A percentile compares a stretch with the other conserved stretches of the same genome.
Conservation (phyloP, 2,329 filamentous ascomycete species). For the Podosphaera leucotricha region DNA sequence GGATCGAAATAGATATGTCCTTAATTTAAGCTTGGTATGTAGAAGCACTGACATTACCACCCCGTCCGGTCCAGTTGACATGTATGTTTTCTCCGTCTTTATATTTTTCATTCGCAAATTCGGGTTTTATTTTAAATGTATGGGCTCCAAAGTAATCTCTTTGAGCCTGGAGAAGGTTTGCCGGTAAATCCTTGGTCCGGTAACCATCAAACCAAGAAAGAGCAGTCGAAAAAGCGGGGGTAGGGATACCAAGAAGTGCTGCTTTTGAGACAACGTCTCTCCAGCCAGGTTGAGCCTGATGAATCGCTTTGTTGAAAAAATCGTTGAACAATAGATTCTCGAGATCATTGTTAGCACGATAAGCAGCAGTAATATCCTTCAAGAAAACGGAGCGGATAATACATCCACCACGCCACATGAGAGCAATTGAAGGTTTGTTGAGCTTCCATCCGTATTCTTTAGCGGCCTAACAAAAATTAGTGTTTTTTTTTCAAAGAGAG, state of each 20-base stretch:
- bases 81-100: conserved; percentile 72
- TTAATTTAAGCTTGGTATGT: conserved; percentile 72
- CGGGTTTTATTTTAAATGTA: conserved; percentile 74
- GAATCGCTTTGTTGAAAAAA: conserved; percentile 99
- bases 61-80: conserved; percentile 99
- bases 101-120: conserved; percentile 55
- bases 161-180: conserved; percentile 96
- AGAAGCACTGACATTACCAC: conserved; percentile 88
- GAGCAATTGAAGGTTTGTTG: conserved; percentile 98
- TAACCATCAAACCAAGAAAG: conserved; percentile 98
- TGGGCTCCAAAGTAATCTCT: conserved; percentile 98
- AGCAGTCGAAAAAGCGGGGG: conserved; percentile 87
- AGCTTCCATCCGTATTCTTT: conserved; percentile 96
- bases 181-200: conserved; percentile 87
- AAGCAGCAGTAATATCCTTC: conserved; percentile 96
- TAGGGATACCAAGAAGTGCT: conserved; percentile 84
- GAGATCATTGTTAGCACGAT: conserved; percentile 80
- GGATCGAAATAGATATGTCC: too few relatives aligned
- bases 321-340: conserved; percentile 97
- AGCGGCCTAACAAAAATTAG: conserved; percentile 40
- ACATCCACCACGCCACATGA: conserved; percentile 99
- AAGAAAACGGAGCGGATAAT: conserved; percentile 99
- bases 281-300: conserved; percentile 86
- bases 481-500: neutral
- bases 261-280: conserved; percentile 77